Evolutionary conservation across 441 rosid genomes (phyloP).

Genomic region (Populus trichocarpa): DNA sequence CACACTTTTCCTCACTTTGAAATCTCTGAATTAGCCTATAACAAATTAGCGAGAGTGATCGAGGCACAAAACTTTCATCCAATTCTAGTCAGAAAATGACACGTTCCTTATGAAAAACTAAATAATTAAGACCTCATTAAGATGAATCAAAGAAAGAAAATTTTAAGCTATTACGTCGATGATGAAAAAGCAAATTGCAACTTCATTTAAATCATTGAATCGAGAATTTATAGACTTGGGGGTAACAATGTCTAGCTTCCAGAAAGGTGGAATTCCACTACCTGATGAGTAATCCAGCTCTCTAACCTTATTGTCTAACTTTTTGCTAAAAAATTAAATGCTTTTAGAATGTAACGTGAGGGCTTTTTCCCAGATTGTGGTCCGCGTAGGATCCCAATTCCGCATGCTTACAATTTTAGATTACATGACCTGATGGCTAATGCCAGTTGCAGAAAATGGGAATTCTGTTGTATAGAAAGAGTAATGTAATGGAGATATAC

Average conservation of each 20-base stretch:
- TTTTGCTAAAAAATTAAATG: slow-evolving; percentile 29
- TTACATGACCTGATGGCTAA: not conserved
- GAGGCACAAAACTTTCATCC: no score
- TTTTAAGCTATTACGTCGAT: not conserved
- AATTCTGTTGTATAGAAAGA: not conserved
- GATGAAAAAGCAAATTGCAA: not conserved
- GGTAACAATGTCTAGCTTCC: not conserved
- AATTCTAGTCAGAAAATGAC: not conserved
- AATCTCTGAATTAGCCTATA: not conserved
- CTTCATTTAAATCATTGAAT: not conserved
- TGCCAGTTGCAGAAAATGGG: no score
- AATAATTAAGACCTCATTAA: not conserved
- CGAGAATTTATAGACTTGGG: not conserved
- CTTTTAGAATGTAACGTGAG: slow-evolving; percentile 20
- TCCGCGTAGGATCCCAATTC: slow-evolving; percentile 63
- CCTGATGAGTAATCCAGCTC: not conserved
- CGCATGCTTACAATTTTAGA: slow-evolving; percentile 17
- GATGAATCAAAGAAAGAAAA: not conserved
- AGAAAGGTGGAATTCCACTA: slow-evolving; percentile 23
- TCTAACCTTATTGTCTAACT: slow-evolving; percentile 6
- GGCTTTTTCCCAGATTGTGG: slow-evolving; percentile 35
- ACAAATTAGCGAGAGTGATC: not conserved
- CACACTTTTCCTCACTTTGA: not conserved
- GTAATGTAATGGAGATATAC: not conserved
- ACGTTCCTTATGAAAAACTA: not conserved